phyloP scores from a whole-genome alignment of 257 asterid species.

The Sherardia arvensis region DNA sequence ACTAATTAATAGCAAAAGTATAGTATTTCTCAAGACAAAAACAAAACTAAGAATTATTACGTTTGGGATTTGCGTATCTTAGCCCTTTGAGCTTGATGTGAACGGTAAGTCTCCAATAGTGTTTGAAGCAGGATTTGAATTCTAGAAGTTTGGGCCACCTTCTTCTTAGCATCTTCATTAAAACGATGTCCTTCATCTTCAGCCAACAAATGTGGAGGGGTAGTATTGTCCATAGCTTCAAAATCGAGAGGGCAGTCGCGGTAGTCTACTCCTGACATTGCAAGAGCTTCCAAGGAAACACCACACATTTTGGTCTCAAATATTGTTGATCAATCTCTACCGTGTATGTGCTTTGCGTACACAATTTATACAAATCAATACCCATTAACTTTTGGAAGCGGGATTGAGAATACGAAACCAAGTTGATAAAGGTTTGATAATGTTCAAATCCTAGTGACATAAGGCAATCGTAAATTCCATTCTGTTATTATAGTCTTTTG shows the following conservation, averaged over 20 bases:
- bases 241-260: not conserved
- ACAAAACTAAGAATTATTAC: not conserved
- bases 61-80: not conserved
- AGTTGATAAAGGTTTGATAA: not conserved
- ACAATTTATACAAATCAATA: not conserved
- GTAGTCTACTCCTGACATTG: not conserved
- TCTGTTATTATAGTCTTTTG: too few relatives aligned
- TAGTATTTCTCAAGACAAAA: too few relatives aligned
- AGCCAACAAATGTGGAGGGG: not conserved
- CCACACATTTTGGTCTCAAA: not conserved
- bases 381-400: not conserved
- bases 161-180: not conserved
- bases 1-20: too few relatives aligned
- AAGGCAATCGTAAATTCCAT: not conserved
- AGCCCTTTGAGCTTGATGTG: not conserved
- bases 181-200: not conserved
- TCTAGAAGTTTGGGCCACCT: not conserved
- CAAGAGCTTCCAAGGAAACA: not conserved
- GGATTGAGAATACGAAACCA: not conserved
- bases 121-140: not conserved
- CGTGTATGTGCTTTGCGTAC: not conserved
- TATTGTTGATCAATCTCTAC: not conserved
- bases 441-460: not conserved
- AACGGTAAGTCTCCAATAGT: not conserved
- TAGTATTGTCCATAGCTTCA: not conserved